Percentiles rank a stretch among this genome's conserved stretches.
phyloP scores from a whole-genome alignment of 306 rosid genomes.

The Mucuna pruriens region DNA sequence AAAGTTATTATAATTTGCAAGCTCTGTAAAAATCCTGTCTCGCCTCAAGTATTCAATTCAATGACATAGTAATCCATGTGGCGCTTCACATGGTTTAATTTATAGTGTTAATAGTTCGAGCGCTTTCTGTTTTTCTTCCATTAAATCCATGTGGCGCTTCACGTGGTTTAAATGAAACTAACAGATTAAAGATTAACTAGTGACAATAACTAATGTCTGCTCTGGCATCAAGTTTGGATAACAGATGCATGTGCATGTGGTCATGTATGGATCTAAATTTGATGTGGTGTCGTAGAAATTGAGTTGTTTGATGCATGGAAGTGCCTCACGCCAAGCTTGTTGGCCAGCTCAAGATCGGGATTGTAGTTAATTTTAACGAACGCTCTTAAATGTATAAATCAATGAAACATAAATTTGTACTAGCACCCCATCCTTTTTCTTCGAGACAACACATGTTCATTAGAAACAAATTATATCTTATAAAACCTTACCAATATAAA shows the following conservation, averaged over 20 bases:
- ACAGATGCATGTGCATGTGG: slow-evolving; percentile 1
- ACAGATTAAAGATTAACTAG: background rate
- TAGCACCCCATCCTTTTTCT: background rate
- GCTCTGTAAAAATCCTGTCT: background rate
- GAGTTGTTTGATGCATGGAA: background rate
- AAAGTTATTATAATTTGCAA: background rate
- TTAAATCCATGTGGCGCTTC: slow-evolving; percentile 15
- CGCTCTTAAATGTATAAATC: background rate
- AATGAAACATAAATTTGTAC: background rate
- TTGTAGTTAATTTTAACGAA: background rate
- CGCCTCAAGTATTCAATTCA: background rate
- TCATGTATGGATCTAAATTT: background rate
- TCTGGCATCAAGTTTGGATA: background rate
- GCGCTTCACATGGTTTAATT: slow-evolving; percentile 9
- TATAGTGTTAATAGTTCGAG: no score
- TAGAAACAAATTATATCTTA: background rate
- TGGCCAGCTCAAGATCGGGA: background rate
- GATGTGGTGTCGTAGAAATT: background rate
- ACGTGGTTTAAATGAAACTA: background rate
- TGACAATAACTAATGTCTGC: background rate
- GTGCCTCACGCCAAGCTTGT: background rate
- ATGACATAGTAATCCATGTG: background rate
- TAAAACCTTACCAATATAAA: background rate
- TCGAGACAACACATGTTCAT: background rate
- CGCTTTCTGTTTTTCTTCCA: background rate